Percentiles rank a stretch among this genome's conserved stretches.
Conservation (phyloP, 768 basidiomycete genomes). For the Lactarius pseudohatsudake region DNA sequence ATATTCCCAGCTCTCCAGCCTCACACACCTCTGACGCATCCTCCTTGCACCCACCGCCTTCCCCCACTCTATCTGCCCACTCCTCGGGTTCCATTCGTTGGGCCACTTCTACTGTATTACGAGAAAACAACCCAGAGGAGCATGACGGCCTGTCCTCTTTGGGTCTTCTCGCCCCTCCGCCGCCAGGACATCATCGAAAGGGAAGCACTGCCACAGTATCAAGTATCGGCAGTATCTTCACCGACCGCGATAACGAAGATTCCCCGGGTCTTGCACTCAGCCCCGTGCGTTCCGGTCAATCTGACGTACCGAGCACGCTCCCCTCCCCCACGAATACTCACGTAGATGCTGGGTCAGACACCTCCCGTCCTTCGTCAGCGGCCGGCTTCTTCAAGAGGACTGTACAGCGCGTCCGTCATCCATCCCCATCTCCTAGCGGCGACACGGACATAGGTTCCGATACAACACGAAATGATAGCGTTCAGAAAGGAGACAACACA, state of each 20-base stretch:
- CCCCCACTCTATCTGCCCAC: conserved; percentile 67
- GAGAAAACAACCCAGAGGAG: conserved; percentile 68
- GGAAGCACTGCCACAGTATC: conserved; percentile 55
- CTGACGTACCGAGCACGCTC: conserved; percentile 37
- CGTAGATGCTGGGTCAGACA: conserved; percentile 40
- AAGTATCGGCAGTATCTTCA: conserved; percentile 52
- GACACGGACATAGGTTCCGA: conserved; percentile 16
- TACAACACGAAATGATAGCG: conserved; percentile 25
- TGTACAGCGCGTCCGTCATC: conserved; percentile 11
- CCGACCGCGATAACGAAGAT: conserved; percentile 33
- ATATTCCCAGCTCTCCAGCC: conserved; percentile 36
- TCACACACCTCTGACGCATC: conserved; percentile 41
- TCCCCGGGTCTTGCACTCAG: conserved; percentile 26
- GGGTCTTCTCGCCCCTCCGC: conserved; percentile 45
- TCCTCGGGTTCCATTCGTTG: conserved; percentile 60
- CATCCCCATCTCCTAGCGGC: conserved; percentile 29
- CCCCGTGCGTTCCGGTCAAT: conserved; percentile 32
- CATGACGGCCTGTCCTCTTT: conserved; percentile 53
- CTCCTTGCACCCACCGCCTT: conserved; percentile 54
- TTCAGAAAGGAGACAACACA: conserved; percentile 29
- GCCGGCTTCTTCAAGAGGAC: conserved; percentile 27
- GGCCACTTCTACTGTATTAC: conserved; percentile 52
- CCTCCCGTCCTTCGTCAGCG: conserved; percentile 32
- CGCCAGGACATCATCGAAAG: conserved; percentile 49
- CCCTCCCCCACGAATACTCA: conserved; percentile 42